Conservation (phyloP, 2,329 filamentous ascomycete species). For the Botrytis pseudocinerea region DNA sequence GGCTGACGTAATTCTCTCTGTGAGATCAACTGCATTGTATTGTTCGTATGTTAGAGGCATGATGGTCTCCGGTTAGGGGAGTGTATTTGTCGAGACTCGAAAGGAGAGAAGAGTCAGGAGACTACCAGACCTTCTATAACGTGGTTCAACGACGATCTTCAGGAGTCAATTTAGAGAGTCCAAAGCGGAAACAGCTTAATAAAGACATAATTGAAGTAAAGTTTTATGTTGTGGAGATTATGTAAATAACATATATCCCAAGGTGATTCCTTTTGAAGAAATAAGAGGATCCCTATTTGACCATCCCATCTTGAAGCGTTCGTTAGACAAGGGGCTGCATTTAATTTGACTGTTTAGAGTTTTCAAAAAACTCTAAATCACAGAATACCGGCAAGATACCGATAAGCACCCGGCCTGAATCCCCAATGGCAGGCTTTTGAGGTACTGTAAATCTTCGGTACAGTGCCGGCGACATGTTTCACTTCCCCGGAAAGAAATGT, state of each 20-base stretch:
- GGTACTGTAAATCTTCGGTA: neutral
- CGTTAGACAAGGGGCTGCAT: neutral
- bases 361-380: neutral
- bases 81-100: neutral
- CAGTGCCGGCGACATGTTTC: slow-evolving; percentile 10
- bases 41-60: slow-evolving; percentile 24
- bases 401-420: neutral
- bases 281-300: neutral
- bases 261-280: neutral
- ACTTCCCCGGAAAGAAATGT: slow-evolving; percentile 3
- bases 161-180: neutral
- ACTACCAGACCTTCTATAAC: slow-evolving; percentile 12
- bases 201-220: slow-evolving; percentile 3
- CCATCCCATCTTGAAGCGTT: neutral
- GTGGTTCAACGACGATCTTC: slow-evolving; percentile 16
- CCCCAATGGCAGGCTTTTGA: neutral
- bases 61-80: neutral
- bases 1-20: slow-evolving; percentile 45
- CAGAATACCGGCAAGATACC: neutral
- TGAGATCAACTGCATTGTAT: neutral
- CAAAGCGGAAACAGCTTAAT: neutral
- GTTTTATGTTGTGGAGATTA: slow-evolving; percentile 8
- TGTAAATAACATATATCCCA: neutral
- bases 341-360: neutral
- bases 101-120: neutral